Percentiles rank a stretch among this genome's conserved stretches.
Conservation (phyloP, 192 early-diverging fungal species). For the Oehlia diaphana region DNA sequence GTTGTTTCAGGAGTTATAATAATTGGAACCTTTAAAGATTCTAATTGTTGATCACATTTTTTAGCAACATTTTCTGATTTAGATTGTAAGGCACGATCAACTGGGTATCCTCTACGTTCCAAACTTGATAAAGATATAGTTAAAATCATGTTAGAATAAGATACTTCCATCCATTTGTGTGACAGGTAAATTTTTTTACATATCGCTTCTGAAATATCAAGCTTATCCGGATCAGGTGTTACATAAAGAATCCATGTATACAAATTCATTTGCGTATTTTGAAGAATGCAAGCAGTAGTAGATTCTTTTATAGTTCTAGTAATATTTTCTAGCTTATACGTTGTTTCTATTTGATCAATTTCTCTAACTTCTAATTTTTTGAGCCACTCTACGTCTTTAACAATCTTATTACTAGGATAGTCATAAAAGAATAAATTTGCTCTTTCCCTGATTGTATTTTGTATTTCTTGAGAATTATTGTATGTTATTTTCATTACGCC, state of each 20-base stretch:
- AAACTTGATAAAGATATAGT: neutral
- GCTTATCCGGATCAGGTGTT: constrained; percentile 35
- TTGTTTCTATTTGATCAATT: constrained; percentile 64
- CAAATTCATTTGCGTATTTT: constrained; percentile 41
- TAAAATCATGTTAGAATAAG: neutral
- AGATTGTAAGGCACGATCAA: constrained; percentile 56
- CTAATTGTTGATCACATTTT: constrained; percentile 4
- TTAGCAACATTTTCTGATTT: constrained; percentile 23
- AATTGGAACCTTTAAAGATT: constrained; percentile 19
- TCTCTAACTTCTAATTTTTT: constrained; percentile 68
- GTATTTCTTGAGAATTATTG: constrained; percentile 47
- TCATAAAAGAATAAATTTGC: constrained; percentile 79
- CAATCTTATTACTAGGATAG: constrained; percentile 44
- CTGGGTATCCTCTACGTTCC: constrained; percentile 44
- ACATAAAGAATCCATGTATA: constrained; percentile 37
- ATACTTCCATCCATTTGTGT: neutral
- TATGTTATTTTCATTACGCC: constrained; percentile 49
- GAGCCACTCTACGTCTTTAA: constrained; percentile 53
- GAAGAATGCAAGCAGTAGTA: constrained; percentile 60
- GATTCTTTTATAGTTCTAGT: constrained; percentile 48
- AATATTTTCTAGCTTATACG: constrained; percentile 40
- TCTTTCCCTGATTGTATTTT: constrained; percentile 68
- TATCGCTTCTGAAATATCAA: neutral
- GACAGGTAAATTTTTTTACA: neutral
- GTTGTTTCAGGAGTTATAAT: neutral